Evolutionary conservation across 805 yeast species (phyloP).

Genomic region (Candida wancherniae): DNA sequence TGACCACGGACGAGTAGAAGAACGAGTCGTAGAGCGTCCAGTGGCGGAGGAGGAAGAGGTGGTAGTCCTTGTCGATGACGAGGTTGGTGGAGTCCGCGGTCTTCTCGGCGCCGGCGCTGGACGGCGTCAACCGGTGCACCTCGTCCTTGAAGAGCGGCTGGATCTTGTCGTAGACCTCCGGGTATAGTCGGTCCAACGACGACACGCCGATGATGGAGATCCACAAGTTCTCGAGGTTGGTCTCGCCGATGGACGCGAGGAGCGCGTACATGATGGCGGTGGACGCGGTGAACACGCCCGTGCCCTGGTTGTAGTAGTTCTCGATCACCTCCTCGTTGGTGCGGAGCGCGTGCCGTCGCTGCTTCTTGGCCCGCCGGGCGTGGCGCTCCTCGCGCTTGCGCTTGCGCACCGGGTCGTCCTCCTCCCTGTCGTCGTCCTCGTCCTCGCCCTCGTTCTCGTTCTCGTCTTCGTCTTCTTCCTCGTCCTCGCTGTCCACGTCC

Average conservation of each 20-base stretch:
- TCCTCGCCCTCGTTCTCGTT: neutral
- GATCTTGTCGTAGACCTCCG: constrained; percentile 66
- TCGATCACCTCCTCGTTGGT: constrained; percentile 57
- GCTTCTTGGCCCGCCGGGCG: constrained; percentile 18
- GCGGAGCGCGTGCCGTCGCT: constrained; percentile 34
- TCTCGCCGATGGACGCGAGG: constrained; percentile 77
- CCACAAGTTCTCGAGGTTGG: constrained; percentile 71
- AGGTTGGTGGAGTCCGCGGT: constrained; percentile 45
- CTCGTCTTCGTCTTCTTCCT: constrained; percentile 3
- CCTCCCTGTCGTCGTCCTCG: constrained; percentile 30
- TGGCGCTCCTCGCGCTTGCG: constrained; percentile 3
- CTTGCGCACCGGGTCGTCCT: constrained; percentile 19
- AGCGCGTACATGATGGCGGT: constrained; percentile 79
- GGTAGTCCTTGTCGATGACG: constrained; percentile 75
- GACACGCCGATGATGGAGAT: constrained; percentile 83
- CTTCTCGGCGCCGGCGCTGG: constrained; percentile 24
- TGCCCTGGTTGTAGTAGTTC: constrained; percentile 78
- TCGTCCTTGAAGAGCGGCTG: constrained; percentile 79
- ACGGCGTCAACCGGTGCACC: constrained; percentile 61
- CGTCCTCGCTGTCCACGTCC: constrained; percentile 6
- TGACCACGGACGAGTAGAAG: constrained; percentile 84
- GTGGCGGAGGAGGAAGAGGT: constrained; percentile 80
- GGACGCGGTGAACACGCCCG: constrained; percentile 67
- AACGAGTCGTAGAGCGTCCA: constrained; percentile 92
- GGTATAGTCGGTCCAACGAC: constrained; percentile 67